Evolutionary conservation across 345 rosid genomes (phyloP).

Genomic region (Eucalyptus paniculata): DNA sequence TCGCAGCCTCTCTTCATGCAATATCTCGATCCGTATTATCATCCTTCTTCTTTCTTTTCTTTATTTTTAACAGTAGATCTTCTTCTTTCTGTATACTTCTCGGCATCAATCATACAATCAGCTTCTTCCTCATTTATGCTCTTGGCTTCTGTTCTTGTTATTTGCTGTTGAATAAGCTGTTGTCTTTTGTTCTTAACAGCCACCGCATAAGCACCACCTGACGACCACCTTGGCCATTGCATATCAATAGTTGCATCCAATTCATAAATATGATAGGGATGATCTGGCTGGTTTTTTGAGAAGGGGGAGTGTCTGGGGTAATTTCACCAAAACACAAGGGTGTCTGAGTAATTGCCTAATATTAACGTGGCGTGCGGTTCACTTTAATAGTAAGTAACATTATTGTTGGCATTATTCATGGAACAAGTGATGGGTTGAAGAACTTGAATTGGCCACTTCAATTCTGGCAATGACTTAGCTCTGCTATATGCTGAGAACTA

Average conservation of each 20-base stretch:
- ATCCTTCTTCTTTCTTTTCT: too few relatives aligned
- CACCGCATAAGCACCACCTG: not conserved
- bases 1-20: too few relatives aligned
- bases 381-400: not conserved
- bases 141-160: too few relatives aligned
- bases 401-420: not conserved
- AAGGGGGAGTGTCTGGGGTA: not conserved
- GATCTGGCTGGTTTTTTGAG: not conserved
- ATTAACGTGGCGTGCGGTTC: not conserved
- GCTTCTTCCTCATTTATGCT: too few relatives aligned
- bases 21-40: too few relatives aligned
- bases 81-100: too few relatives aligned
- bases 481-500: not conserved
- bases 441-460: too few relatives aligned
- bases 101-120: too few relatives aligned
- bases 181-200: not conserved
- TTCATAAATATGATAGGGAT: not conserved
- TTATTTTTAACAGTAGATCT: too few relatives aligned
- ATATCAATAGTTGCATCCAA: not conserved
- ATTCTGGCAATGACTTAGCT: not conserved
- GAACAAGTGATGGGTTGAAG: not conserved
- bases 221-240: not conserved
- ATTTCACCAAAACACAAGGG: not conserved
- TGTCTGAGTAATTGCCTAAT: not conserved
- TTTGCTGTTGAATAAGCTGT: too few relatives aligned